Evolutionary conservation across 805 yeast species (phyloP).

Genomic region (Kodamaea restingae): DNA sequence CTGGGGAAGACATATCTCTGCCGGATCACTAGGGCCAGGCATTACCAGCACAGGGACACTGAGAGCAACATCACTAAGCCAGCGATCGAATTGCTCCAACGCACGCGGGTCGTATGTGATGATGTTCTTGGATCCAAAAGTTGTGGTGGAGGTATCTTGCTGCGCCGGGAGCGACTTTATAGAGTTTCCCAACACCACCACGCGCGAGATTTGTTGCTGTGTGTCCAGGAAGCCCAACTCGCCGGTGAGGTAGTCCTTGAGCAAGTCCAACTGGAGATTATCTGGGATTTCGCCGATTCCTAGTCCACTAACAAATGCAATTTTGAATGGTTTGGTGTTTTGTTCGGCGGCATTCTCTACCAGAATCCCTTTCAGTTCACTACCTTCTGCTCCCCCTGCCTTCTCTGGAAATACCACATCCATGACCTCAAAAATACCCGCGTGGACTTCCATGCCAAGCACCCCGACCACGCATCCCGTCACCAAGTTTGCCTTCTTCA

Average conservation of each 20-base stretch:
- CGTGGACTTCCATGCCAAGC: constrained; percentile 76
- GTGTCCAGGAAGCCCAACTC: constrained; percentile 44
- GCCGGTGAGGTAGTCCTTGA: constrained; percentile 71
- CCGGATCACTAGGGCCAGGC: constrained; percentile 86
- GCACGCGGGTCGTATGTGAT: constrained; percentile 49
- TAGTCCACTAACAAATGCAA: constrained; percentile 79
- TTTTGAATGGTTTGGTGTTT: constrained; percentile 22
- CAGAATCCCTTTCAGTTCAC: constrained; percentile 20
- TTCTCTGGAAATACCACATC: constrained; percentile 66
- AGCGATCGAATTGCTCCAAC: constrained; percentile 52
- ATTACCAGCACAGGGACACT: constrained; percentile 68
- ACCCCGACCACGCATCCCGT: constrained; percentile 90
- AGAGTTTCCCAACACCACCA: constrained; percentile 75
- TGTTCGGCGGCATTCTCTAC: constrained; percentile 18
- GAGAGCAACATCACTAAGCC: constrained; percentile 51
- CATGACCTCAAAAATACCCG: constrained; percentile 80
- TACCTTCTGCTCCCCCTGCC: constrained; percentile 15
- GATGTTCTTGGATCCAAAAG: constrained; percentile 49
- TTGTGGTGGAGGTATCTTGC: constrained; percentile 30
- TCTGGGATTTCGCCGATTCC: constrained; percentile 47
- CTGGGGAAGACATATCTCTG: constrained; percentile 83
- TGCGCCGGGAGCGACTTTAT: constrained; percentile 32
- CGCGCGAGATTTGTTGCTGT: constrained; percentile 34
- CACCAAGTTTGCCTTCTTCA: constrained; percentile 57
- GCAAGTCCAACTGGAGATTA: constrained; percentile 47